Evolutionary conservation across 768 basidiomycete species (phyloP).

Genomic region (button mushroom (Agaricus bisporus)): DNA sequence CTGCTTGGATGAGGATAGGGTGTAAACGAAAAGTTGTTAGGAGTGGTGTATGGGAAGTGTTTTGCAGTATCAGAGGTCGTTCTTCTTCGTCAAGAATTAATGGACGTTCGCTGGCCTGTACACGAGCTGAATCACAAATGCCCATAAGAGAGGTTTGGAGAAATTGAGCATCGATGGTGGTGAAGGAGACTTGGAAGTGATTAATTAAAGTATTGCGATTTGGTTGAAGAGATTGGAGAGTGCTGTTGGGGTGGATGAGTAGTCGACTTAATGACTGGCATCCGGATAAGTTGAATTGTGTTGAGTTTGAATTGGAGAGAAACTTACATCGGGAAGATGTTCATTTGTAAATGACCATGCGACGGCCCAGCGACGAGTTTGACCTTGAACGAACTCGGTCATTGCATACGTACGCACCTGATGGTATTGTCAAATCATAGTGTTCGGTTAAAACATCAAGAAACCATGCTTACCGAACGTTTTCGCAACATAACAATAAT

Average conservation of each 20-base stretch:
- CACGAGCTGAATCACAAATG: neutral
- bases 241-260: conserved; percentile 25
- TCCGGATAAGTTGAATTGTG: neutral
- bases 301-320: neutral
- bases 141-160: conserved; percentile 2
- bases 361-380: conserved; percentile 88
- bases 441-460: neutral
- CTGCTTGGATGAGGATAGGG: conserved; percentile 17
- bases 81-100: conserved; percentile 7
- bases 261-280: conserved; percentile 23
- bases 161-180: conserved; percentile 2
- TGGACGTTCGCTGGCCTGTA: conserved; percentile 1
- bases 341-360: conserved; percentile 72
- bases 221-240: conserved; percentile 51
- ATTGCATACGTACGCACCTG: conserved; percentile 87
- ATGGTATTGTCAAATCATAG: neutral
- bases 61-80: neutral
- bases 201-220: conserved; percentile 50
- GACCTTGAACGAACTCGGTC: conserved; percentile 78
- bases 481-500: conserved; percentile 51
- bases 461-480: conserved; percentile 21
- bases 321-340: conserved; percentile 74
- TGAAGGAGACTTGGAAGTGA: conserved; percentile 17
- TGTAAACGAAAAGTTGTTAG: conserved; percentile 2
- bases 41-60: neutral